Evolutionary conservation across 768 basidiomycete species (phyloP).

Genomic region (Auricularia sp.): DNA sequence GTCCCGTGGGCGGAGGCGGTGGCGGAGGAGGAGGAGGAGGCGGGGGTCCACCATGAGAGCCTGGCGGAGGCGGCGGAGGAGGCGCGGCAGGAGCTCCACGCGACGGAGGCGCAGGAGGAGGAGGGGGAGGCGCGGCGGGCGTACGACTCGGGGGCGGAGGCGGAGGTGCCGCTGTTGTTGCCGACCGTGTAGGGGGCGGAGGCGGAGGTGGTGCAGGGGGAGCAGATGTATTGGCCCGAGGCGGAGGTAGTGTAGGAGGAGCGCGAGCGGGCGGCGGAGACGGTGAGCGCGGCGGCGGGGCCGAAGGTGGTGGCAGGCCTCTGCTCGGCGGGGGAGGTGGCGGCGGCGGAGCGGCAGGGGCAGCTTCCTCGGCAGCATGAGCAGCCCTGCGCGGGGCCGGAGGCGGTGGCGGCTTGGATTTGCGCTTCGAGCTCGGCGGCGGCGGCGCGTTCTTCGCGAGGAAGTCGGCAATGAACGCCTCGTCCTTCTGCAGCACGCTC

Average conservation of each 20-base stretch:
- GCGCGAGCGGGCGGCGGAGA: slow-evolving; percentile 16
- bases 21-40: slow-evolving; percentile 29
- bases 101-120: slow-evolving; percentile 21
- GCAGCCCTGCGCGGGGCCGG: slow-evolving; percentile 21
- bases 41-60: slow-evolving; percentile 14
- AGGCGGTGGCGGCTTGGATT: slow-evolving; percentile 30
- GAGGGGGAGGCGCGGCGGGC: slow-evolving; percentile 30
- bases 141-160: slow-evolving; percentile 19
- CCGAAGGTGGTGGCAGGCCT: slow-evolving; percentile 8
- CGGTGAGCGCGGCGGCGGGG: not conserved
- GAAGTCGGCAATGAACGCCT: slow-evolving; percentile 84
- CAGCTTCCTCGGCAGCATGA: slow-evolving; percentile 7
- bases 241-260: slow-evolving; percentile 2
- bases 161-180: slow-evolving; percentile 24
- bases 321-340: slow-evolving; percentile 1
- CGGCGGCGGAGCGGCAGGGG: slow-evolving; percentile 20
- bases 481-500: slow-evolving; percentile 63
- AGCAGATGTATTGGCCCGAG: slow-evolving; percentile 3
- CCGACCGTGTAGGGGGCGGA: slow-evolving; percentile 16
- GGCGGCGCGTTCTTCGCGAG: slow-evolving; percentile 34
- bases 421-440: slow-evolving; percentile 31
- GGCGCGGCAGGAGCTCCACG: slow-evolving; percentile 24
- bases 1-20: slow-evolving; percentile 8
- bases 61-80: slow-evolving; percentile 36
- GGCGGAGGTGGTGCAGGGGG: slow-evolving; percentile 26